phyloP scores from a whole-genome alignment of 2,329 filamentous ascomycete genomes.

The Bipolaris bicolor region DNA sequence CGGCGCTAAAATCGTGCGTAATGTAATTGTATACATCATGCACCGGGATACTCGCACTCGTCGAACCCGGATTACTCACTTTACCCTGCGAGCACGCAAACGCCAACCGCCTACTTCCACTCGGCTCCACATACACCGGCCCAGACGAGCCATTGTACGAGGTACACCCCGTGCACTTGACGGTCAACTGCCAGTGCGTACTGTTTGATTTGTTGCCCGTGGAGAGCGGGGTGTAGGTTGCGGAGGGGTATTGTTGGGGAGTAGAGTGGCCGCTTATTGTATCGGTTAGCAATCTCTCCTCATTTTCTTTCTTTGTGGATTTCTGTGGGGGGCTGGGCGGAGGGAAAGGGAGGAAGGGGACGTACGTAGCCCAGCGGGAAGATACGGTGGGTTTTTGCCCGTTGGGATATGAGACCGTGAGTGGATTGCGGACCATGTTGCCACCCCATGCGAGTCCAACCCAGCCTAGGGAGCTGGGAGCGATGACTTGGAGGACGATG shows the following conservation, averaged over 20 bases:
- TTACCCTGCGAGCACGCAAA: constrained; percentile 33
- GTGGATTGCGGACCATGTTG: constrained; percentile 41
- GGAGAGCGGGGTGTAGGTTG: constrained; percentile 31
- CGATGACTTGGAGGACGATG: constrained; percentile 38
- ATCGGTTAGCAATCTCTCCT: neutral
- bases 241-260: constrained; percentile 32
- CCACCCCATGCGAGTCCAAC: constrained; percentile 41
- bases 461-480: constrained; percentile 38
- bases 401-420: constrained; percentile 40
- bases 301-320: too few species aligned
- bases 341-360: neutral
- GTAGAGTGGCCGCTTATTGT: constrained; percentile 29
- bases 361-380: constrained; percentile 42
- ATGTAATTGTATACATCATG: constrained; percentile 42
- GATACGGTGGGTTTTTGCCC: constrained; percentile 34
- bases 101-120: constrained; percentile 26
- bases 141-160: constrained; percentile 27
- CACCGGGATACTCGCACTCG: constrained; percentile 29
- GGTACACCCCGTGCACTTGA: constrained; percentile 41
- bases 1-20: constrained; percentile 35
- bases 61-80: constrained; percentile 29
- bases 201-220: constrained; percentile 38
- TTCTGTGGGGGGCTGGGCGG: too few species aligned
- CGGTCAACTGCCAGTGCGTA: constrained; percentile 43
- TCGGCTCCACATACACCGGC: constrained; percentile 27